Percentiles rank a stretch among this genome's conserved stretches.
Conservation (phyloP, 345 rosid genomes). For the Corchorus capsularis region DNA sequence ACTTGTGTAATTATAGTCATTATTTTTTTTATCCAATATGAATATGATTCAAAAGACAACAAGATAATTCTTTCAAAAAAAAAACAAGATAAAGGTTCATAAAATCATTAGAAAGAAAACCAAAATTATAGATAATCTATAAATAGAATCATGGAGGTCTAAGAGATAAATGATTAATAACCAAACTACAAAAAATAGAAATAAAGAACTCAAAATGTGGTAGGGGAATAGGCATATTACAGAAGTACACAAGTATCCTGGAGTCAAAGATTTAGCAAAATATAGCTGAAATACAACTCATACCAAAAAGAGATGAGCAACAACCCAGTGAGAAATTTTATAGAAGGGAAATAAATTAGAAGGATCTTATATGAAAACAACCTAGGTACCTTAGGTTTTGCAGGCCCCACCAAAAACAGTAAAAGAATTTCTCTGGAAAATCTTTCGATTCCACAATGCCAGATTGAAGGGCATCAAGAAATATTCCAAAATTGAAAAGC, state of each 20-base stretch:
- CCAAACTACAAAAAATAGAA: not conserved
- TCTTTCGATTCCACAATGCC: conserved; percentile 62
- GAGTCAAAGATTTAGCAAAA: not conserved
- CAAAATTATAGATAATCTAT: too few relatives aligned
- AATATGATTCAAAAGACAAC: not conserved
- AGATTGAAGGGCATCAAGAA: conserved; percentile 52
- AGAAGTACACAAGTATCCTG: not conserved
- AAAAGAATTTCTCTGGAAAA: conserved; percentile 68
- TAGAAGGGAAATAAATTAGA: conserved; percentile 6
- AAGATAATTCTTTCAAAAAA: too few relatives aligned
- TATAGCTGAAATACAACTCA: conserved; percentile 7
- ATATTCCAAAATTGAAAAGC: conserved; percentile 67
- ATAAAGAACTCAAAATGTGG: not conserved
- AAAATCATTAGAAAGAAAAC: not conserved
- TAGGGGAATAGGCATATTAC: not conserved
- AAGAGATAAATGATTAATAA: not conserved
- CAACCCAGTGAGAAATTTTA: not conserved
- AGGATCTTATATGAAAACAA: conserved; percentile 27
- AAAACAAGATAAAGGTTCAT: not conserved
- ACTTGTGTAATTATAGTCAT: not conserved
- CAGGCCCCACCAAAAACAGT: conserved; percentile 86
- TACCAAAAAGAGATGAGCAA: not conserved
- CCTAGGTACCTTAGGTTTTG: conserved; percentile 84
- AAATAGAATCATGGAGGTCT: not conserved
- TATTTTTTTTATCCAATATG: not conserved